These are phyloP conservation scores for Curvularia sp. DNA, from an alignment of 2,329 filamentous ascomycete genomes.

Conservation along the genomic window DNA sequence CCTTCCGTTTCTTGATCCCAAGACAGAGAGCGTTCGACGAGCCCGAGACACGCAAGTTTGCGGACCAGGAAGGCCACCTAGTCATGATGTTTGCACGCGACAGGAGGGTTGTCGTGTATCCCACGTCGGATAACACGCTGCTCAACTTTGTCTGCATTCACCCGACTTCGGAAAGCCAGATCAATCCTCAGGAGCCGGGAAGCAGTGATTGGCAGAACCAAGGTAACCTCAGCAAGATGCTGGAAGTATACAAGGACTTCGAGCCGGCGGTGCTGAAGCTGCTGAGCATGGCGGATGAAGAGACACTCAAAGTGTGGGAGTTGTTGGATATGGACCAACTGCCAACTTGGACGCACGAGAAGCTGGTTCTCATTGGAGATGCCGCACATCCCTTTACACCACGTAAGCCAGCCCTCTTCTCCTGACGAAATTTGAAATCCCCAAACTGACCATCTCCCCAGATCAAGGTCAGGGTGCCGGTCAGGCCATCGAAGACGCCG, in stretches of 20 bases:
- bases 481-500: constrained; percentile 72
- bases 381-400: constrained; percentile 73
- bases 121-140: constrained; percentile 55
- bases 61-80: constrained; percentile 50
- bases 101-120: constrained; percentile 57
- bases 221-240: constrained; percentile 48
- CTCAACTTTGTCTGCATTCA: constrained; percentile 58
- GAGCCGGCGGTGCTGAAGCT: constrained; percentile 47
- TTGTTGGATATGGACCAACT: constrained; percentile 65
- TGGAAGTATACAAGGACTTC: constrained; percentile 52
- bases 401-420: constrained; percentile 47
- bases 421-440: background rate
- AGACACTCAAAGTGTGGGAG: constrained; percentile 49
- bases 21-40: constrained; percentile 53
- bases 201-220: constrained; percentile 48
- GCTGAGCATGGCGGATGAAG: constrained; percentile 49
- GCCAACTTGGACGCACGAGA: constrained; percentile 61
- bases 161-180: constrained; percentile 44
- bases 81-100: constrained; percentile 55
- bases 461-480: constrained; percentile 68
- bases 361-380: constrained; percentile 67
- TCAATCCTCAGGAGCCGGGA: constrained; percentile 16
- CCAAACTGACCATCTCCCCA: constrained; percentile 16
- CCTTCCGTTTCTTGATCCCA: constrained; percentile 64
- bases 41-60: constrained; percentile 51